Base-by-base conservation (phyloP, 495 filamentous ascomycete species). In the Melanomma pulvis-pyrius region DNA sequence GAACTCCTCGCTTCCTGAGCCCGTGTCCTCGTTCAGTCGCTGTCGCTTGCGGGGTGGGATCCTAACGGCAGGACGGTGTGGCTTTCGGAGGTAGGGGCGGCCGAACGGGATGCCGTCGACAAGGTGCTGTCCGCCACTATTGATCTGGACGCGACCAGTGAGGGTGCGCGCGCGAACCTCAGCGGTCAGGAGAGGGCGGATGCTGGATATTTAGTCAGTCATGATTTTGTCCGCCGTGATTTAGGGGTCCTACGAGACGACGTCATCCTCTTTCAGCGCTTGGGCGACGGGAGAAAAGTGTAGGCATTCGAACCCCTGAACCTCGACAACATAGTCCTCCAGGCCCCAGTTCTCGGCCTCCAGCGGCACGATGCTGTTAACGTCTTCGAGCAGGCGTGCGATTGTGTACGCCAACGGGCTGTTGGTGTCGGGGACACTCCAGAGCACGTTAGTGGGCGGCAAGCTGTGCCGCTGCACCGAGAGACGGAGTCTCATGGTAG, bases 101-200 rank as follows among this genome's bases (percentile, higher is more conserved):
- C 94, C 94, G 73, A 96, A 98, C 1, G 94, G 82, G 21, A 97
- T 83, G 22, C 94, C 94, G 73, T 98, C 94, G 12, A 96, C 84
- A 15, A 98, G 81, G 75, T 92, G 93, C 72, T 83, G 88, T 24
- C 94, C 94, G 67, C 90, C 88, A 8, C 78, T 62, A 0, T 90
- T 87, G 26, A 97, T 97, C 74, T 97, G 94, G 68, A 89, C 81
- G 41, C 94, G 85, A 26, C 94, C 94, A 28, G 87, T 89, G 15
- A 96, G 74, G 53, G 85, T 87, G 58, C 94, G 83, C 25, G 86
- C 83, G 55, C 87, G 86, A 17, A 93, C 78, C 69, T 98, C 94
- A 44, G 84, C 81, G 21, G 86, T 85, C 63, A 88, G 82, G 25
- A 97, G 81, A 9, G 93, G 88, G 19, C 93, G 90, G 67, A 98